Evolutionary conservation across 2,329 filamentous ascomycete species (phyloP).

Genomic region (Salinomyces thailandicus): DNA sequence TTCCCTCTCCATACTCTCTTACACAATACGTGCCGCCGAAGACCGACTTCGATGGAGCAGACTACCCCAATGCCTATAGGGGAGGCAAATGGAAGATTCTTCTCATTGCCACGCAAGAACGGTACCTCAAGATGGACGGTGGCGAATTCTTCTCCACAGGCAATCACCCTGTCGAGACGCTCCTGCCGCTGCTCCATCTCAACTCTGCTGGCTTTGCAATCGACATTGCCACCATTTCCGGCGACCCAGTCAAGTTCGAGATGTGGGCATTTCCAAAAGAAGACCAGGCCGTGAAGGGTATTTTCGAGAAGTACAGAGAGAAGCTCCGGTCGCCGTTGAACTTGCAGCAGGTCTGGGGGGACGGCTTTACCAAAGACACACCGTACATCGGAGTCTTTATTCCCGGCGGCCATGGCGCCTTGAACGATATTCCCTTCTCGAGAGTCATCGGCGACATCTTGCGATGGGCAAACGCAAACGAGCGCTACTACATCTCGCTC

Average conservation of each 20-base stretch:
- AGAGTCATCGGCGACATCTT: constrained; percentile 10
- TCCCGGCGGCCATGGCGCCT: constrained; percentile 12
- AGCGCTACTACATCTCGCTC: constrained; percentile 12
- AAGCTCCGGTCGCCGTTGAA: constrained; percentile 11
- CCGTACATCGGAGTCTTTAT: constrained; percentile 14
- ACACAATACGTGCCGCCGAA: constrained; percentile 14
- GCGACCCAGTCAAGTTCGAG: constrained; percentile 14
- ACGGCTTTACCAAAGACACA: constrained; percentile 13
- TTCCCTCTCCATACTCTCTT: constrained; percentile 13
- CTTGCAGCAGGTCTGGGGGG: constrained; percentile 10
- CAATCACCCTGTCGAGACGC: constrained; percentile 15
- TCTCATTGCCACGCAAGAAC: constrained; percentile 14
- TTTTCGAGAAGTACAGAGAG: constrained; percentile 12
- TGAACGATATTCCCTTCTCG: constrained; percentile 14
- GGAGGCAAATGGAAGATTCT: constrained; percentile 15
- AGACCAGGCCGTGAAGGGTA: constrained; percentile 12
- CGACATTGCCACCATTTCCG: constrained; percentile 14
- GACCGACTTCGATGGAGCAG: constrained; percentile 14
- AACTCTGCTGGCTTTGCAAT: constrained; percentile 13
- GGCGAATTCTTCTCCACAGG: constrained; percentile 16
- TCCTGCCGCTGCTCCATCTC: constrained; percentile 14
- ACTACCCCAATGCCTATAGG: constrained; percentile 13
- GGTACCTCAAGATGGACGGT: constrained; percentile 12
- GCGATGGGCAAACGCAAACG: constrained; percentile 11
- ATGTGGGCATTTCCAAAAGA: constrained; percentile 15